phyloP scores from a whole-genome alignment of 768 basidiomycete species.

The Collybia nuda region DNA sequence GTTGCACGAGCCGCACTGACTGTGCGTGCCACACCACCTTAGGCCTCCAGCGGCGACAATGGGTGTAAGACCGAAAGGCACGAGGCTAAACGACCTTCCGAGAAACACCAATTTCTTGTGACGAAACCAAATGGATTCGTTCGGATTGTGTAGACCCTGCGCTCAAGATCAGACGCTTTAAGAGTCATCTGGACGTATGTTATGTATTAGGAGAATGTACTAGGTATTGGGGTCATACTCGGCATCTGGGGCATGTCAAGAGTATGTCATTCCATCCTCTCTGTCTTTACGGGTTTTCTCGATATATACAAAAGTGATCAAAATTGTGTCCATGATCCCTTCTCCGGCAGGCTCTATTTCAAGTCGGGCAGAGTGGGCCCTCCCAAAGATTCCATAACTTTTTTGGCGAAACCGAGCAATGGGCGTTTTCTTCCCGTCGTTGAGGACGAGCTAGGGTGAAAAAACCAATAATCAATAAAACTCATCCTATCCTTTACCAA shows the following conservation, averaged over 20 bases:
- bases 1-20: no score
- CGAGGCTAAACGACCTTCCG: background rate
- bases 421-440: slow-evolving; percentile 16
- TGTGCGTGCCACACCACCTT: no score
- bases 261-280: slow-evolving; percentile 5
- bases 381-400: slow-evolving; percentile 10
- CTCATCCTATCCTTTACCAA: slow-evolving; percentile 7
- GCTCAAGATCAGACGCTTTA: no score
- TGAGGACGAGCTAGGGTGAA: slow-evolving; percentile 12
- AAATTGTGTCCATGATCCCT: slow-evolving; percentile 20
- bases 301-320: slow-evolving; percentile 24
- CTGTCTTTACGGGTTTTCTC: slow-evolving; percentile 20
- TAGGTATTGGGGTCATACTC: no score
- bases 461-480: background rate
- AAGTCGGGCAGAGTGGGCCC: slow-evolving; percentile 11
- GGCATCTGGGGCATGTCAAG: no score
- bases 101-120: background rate
- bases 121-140: background rate
- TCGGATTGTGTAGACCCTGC: no score
- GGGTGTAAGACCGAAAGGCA: no score
- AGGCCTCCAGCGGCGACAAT: no score
- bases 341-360: slow-evolving; percentile 20
- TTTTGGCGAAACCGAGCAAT: slow-evolving; percentile 18
- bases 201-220: no score
- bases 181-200: no score